phyloP scores from a whole-genome alignment of 78 protist species.

The Abeoforma whisleri region DNA sequence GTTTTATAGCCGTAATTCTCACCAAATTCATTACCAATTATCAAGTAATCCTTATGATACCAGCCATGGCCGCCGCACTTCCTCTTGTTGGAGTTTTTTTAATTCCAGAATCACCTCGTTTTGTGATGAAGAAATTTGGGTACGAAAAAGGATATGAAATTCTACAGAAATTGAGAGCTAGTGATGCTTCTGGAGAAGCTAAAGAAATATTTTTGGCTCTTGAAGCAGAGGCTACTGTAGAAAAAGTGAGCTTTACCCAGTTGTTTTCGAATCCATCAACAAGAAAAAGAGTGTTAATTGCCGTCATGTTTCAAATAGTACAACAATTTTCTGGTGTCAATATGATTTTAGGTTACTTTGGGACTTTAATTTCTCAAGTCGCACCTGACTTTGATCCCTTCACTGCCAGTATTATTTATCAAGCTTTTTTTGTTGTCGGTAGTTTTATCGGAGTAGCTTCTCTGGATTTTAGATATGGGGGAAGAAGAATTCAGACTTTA shows the following conservation, averaged over 20 bases:
- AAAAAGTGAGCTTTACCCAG: not conserved
- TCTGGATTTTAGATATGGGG: conserved; percentile 20
- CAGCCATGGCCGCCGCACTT: conserved; percentile 13
- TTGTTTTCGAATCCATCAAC: not conserved
- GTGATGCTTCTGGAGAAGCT: conserved; percentile 15
- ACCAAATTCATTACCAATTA: conserved; percentile 25
- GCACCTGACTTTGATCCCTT: not conserved
- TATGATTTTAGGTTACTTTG: conserved; percentile 22
- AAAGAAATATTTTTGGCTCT: not conserved
- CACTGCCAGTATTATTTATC: not conserved
- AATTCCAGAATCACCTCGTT: conserved; percentile 28
- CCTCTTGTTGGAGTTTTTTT: not conserved
- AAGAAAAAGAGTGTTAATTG: conserved; percentile 6
- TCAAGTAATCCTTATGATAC: conserved; percentile 26
- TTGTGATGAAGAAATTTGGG: not conserved
- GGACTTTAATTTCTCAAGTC: not conserved
- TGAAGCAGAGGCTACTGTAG: not conserved
- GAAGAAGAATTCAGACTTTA: conserved; percentile 8
- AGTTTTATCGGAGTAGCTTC: not conserved
- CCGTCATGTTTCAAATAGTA: conserved; percentile 26
- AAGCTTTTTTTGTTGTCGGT: conserved; percentile 6
- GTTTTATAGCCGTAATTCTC: not conserved
- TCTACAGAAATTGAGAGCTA: not conserved
- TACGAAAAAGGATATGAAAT: not conserved
- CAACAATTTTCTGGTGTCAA: conserved; percentile 36